phyloP scores from a whole-genome alignment of 2,329 filamentous ascomycete genomes.

The Acephala macrosclerotiorum region DNA sequence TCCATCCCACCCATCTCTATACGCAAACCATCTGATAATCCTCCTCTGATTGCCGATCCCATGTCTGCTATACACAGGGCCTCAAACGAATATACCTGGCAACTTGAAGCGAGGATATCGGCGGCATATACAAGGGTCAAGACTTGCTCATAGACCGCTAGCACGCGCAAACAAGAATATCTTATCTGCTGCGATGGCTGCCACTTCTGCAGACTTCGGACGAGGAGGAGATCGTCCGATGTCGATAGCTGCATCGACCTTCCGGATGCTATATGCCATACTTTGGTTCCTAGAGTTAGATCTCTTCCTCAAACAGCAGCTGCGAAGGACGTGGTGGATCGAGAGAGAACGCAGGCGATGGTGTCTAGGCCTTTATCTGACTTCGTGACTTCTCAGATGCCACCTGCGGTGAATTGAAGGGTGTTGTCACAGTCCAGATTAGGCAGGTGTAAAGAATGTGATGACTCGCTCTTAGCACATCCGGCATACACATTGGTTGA shows the following conservation, averaged over 20 bases:
- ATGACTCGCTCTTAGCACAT: neutral
- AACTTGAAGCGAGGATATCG: neutral
- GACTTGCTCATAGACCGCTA: neutral
- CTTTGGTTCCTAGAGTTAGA: neutral
- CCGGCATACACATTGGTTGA: neutral
- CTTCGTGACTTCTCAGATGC: neutral
- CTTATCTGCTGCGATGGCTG: neutral
- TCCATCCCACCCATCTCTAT: neutral
- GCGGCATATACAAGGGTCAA: neutral
- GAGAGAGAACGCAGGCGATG: neutral
- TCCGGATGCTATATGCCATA: neutral
- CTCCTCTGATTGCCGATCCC: neutral
- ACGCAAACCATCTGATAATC: neutral
- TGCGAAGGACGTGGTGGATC: neutral
- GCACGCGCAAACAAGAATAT: neutral
- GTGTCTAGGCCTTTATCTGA: neutral
- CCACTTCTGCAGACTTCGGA: neutral
- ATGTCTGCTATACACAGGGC: neutral
- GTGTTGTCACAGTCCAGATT: neutral
- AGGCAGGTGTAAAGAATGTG: neutral
- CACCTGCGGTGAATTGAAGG: constrained; percentile 1
- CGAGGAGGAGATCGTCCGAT: neutral
- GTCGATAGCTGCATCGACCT: neutral
- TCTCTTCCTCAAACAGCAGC: constrained; percentile 2
- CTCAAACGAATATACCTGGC: neutral